A percentile compares a stretch with the other conserved stretches of the same genome.
These are phyloP conservation scores for Auricularia sp. DNA, from an alignment of 768 basidiomycete genomes.

Conservation along the genomic window DNA sequence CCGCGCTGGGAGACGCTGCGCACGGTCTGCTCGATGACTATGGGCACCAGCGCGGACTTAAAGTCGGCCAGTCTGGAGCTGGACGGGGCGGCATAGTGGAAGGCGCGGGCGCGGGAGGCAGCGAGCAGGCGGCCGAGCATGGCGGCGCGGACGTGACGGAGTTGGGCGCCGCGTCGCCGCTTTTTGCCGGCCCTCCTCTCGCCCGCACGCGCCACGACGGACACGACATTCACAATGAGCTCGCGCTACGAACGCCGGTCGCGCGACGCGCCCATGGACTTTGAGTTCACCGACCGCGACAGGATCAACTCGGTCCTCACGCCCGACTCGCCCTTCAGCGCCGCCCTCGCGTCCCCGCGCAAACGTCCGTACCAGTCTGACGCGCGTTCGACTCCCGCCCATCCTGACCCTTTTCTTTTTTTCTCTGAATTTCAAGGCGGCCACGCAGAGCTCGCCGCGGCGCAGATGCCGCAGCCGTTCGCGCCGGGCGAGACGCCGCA, in stretches of 20 bases:
- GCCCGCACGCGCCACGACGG: not conserved
- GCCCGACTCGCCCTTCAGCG: constrained; percentile 37
- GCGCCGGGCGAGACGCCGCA: constrained; percentile 30
- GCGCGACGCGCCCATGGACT: constrained; percentile 67
- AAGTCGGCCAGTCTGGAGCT: constrained; percentile 13
- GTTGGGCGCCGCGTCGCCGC: constrained; percentile 7
- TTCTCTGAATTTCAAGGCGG: constrained; percentile 24
- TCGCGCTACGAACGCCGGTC: not conserved
- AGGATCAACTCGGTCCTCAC: constrained; percentile 40
- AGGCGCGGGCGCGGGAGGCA: constrained; percentile 8
- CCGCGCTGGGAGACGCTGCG: constrained; percentile 11
- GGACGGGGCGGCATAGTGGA: constrained; percentile 15
- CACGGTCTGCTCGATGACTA: constrained; percentile 90
- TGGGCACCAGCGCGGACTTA: constrained; percentile 61
- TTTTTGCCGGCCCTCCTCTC: not conserved
- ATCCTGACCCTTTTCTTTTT: constrained; percentile 15
- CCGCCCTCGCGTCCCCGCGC: constrained; percentile 28
- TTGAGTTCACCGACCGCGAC: constrained; percentile 58
- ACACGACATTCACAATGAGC: constrained; percentile 2
- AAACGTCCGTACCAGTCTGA: constrained; percentile 46
- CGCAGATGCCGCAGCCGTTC: constrained; percentile 22
- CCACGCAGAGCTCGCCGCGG: constrained; percentile 32
- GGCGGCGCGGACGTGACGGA: constrained; percentile 10
- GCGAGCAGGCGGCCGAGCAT: constrained; percentile 11
- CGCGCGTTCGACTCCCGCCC: constrained; percentile 15